Conservation (phyloP, 768 basidiomycete species). For the Pholiota molesta region DNA sequence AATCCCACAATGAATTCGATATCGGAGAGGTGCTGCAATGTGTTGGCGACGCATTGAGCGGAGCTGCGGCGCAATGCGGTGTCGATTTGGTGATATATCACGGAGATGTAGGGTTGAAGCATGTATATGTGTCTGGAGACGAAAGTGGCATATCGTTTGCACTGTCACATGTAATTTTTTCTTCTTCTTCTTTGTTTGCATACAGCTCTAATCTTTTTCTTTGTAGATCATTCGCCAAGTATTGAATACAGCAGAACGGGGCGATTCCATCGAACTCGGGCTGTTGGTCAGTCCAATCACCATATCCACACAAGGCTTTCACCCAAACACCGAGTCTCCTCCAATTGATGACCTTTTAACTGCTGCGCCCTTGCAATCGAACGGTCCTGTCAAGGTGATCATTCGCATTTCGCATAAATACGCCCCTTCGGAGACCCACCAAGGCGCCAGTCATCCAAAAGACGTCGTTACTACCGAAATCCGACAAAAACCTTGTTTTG, state of each 20-base stretch:
- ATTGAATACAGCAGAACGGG: constrained; percentile 62
- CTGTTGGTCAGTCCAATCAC: constrained; percentile 50
- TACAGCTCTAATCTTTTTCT: constrained; percentile 20
- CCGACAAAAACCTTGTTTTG: constrained; percentile 45
- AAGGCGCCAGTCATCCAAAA: constrained; percentile 20
- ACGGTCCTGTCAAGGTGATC: constrained; percentile 42
- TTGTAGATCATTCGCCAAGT: constrained; percentile 83
- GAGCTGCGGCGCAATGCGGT: constrained; percentile 78
- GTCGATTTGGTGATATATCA: constrained; percentile 93
- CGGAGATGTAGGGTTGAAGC: constrained; percentile 86
- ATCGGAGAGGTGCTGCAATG: constrained; percentile 89
- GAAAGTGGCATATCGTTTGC: constrained; percentile 84
- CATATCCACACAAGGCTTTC: constrained; percentile 11
- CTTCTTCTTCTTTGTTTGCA: constrained; percentile 2
- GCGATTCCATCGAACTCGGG: constrained; percentile 88
- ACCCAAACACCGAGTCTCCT: constrained; percentile 6
- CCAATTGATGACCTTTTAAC: constrained; percentile 25
- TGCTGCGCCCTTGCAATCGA: constrained; percentile 28
- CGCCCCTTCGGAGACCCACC: constrained; percentile 25
- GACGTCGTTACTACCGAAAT: constrained; percentile 32
- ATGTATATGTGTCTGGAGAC: constrained; percentile 82
- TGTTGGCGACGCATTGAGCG: constrained; percentile 86
- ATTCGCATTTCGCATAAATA: constrained; percentile 57
- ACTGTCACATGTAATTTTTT: constrained; percentile 75
- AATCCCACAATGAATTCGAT: constrained; percentile 74